Conservation (phyloP, 768 basidiomycete genomes). For the Amylocystis lapponica region DNA sequence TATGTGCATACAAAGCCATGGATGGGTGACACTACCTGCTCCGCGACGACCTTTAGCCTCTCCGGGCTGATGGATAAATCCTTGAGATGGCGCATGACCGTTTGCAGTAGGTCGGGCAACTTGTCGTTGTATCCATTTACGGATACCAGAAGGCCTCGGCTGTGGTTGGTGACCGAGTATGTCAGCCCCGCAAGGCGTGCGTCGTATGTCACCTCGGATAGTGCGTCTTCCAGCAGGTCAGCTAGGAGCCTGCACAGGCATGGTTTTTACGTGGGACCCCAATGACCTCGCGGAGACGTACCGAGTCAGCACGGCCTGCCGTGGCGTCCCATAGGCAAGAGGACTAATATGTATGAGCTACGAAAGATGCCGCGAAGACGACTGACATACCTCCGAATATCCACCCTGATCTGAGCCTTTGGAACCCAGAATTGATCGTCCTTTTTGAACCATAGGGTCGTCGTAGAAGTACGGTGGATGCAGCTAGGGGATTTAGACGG, state of each 20-base stretch:
- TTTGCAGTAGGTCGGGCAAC: conserved; percentile 37
- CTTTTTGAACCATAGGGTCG: conserved; percentile 49
- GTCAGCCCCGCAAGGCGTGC: conserved; percentile 45
- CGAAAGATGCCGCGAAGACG: background rate
- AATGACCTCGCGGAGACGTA: conserved; percentile 14
- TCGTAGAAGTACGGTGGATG: conserved; percentile 29
- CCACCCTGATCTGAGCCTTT: conserved; percentile 34
- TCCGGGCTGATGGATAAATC: conserved; percentile 32
- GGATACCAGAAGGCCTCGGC: conserved; percentile 33
- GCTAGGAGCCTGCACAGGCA: conserved; percentile 14
- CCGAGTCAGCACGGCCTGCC: conserved; percentile 20
- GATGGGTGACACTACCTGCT: conserved; percentile 34
- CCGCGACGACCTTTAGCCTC: conserved; percentile 39
- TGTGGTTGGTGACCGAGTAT: conserved; percentile 28
- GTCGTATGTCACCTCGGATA: conserved; percentile 48
- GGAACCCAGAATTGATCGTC: conserved; percentile 58
- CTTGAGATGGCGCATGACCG: conserved; percentile 36
- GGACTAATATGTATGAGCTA: conserved; percentile 22
- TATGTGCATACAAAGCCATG: too few relatives aligned
- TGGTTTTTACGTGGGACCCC: conserved; percentile 11
- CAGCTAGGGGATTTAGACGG: conserved; percentile 32
- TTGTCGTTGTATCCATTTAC: conserved; percentile 50
- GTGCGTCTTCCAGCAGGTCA: conserved; percentile 36
- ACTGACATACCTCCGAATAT: conserved; percentile 26
- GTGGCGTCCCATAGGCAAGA: conserved; percentile 25